Evolutionary conservation across 2,329 filamentous ascomycete genomes (phyloP).

Genomic region (Fusarium heterosporum): DNA sequence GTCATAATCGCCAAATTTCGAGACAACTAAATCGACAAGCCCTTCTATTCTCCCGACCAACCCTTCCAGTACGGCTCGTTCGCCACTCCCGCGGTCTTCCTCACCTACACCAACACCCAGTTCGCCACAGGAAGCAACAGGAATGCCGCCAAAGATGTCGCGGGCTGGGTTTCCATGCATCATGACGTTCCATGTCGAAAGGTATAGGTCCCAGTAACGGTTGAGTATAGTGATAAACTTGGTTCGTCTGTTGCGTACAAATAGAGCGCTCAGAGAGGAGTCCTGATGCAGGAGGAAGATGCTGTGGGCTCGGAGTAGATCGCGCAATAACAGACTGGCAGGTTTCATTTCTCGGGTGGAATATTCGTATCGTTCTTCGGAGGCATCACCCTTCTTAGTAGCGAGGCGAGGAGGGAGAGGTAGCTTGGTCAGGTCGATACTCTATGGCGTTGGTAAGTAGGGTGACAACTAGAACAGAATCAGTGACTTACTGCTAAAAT

Average conservation of each 20-base stretch:
- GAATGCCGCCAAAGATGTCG: constrained; percentile 83
- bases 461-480: not conserved
- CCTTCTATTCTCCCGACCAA: constrained; percentile 83
- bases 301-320: constrained; percentile 84
- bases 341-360: constrained; percentile 92
- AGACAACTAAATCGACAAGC: constrained; percentile 87
- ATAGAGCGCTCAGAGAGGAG: constrained; percentile 76
- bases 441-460: constrained; percentile 45
- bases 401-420: constrained; percentile 69
- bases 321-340: constrained; percentile 78
- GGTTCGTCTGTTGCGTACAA: constrained; percentile 69
- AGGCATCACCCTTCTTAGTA: constrained; percentile 55
- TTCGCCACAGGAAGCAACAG: constrained; percentile 89
- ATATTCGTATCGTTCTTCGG: constrained; percentile 73
- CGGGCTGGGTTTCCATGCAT: constrained; percentile 89
- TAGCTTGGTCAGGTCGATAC: constrained; percentile 80
- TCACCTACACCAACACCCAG: constrained; percentile 94
- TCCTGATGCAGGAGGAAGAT: constrained; percentile 91
- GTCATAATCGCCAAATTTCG: constrained; percentile 76
- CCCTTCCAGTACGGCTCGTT: constrained; percentile 93
- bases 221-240: constrained; percentile 79
- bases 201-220: constrained; percentile 81
- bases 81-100: constrained; percentile 92
- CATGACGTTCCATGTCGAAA: constrained; percentile 86
- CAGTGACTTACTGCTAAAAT: constrained; percentile 78